Evolutionary conservation across 202 grass and related monocot genomes (phyloP), one percentile per base, ranked within the genome.

Genomic region (Dendrocalamus latiflorus): DNA sequence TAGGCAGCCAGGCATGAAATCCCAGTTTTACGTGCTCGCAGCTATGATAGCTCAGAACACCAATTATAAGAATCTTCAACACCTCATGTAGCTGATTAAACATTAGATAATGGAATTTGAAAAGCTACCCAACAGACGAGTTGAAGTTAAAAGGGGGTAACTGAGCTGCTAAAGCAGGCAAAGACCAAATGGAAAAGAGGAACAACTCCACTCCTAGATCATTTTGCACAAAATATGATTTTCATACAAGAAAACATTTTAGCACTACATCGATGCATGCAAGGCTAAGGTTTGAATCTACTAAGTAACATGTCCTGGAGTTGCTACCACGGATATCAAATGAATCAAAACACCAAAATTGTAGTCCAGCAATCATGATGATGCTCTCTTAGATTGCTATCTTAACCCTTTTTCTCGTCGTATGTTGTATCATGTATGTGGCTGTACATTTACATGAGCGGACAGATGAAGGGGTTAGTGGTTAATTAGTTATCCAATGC

Each of bases 271-370:
- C 42, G 51, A 37, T 12, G 3, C 13, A 20, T 63, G 74, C 65
- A 71, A 78, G 65, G 39, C 28, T 62, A 15, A 70, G 14, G 41
- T 8, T 59, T 49, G 21, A 72, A 72, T 79, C 45, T 64, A 50
- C 65, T 25, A 74, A 56, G n/a, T n/a, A n/a, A n/a, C 20, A 67
- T 26, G 50, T 45, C 21, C 13, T 60, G 53, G 39, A 44, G 25
- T 60, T 11, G 47, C 37, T 37, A 65, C 13, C 47, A 57, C 49
- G 22, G 34, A 25, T 43, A 54, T 43, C 26, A 34, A 54, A 48
- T 9, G 3, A 65, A 45, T 49, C 5, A 28, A 81, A 48, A 89
- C 38, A 72, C 22, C 28, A 82, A 86, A 86, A 73, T 43, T 89
- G 57, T 28, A 42, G 48, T 50, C 43, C 65, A 72, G 1, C 13